Conservation (phyloP, 192 early-diverging fungal genomes). For the Phycomyces nitens region DNA sequence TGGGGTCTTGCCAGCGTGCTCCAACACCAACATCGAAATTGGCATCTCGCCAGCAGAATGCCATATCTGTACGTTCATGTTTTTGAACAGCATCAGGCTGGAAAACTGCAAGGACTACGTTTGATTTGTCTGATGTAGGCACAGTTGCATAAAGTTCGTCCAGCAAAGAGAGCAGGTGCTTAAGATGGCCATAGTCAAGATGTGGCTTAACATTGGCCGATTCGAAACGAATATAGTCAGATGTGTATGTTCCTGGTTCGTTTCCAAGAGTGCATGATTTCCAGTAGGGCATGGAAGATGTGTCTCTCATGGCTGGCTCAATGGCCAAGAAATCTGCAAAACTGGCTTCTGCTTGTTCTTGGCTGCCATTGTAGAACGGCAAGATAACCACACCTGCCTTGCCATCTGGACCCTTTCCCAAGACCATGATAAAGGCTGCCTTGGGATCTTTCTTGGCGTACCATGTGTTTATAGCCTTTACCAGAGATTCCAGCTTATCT, state of each 20-base stretch:
- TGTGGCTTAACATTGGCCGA: conserved; percentile 15
- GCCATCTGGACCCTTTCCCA: conserved; percentile 4
- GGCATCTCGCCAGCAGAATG: conserved; percentile 25
- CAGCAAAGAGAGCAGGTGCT: conserved; percentile 1
- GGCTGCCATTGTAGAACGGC: conserved; percentile 20
- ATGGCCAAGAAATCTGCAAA: conserved; percentile 22
- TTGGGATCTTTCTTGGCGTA: conserved; percentile 22
- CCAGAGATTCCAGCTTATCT: conserved; percentile 13
- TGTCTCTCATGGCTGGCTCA: background rate
- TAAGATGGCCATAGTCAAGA: conserved; percentile 10
- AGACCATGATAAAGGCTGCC: conserved; percentile 7
- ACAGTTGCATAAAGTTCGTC: background rate
- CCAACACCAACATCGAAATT: conserved; percentile 23
- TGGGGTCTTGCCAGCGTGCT: conserved; percentile 15
- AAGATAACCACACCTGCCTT: conserved; percentile 9
- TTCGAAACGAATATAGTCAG: conserved; percentile 11
- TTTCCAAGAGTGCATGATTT: conserved; percentile 14
- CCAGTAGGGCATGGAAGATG: conserved; percentile 15
- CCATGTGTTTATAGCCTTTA: conserved; percentile 31
- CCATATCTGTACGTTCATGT: conserved; percentile 11
- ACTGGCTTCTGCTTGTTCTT: conserved; percentile 5
- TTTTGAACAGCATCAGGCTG: conserved; percentile 22
- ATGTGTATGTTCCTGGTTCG: background rate
- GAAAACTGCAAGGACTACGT: conserved; percentile 2
- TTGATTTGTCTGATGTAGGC: conserved; percentile 10